A percentile compares a stretch with the other conserved stretches of the same genome.
Evolutionary conservation across 768 basidiomycete species (phyloP).

Genomic region (Suillus clintonianus): DNA sequence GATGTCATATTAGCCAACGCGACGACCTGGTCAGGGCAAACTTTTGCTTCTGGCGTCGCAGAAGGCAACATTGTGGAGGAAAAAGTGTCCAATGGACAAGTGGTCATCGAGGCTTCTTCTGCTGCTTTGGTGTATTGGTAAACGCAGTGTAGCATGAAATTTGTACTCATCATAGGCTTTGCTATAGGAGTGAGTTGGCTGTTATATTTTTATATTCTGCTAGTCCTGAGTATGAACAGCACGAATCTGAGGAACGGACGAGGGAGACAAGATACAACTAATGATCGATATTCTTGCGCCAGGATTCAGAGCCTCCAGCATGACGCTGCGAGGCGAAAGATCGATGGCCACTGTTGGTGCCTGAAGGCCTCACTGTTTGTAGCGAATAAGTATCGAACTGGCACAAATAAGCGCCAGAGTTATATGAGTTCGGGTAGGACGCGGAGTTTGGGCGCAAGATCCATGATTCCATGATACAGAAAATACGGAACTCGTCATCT

Average conservation of each 20-base stretch:
- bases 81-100: conserved; percentile 31
- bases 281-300: neutral
- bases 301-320: neutral
- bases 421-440: neutral
- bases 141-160: neutral
- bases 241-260: neutral
- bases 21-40: conserved; percentile 55
- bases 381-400: neutral
- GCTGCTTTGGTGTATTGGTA: conserved; percentile 38
- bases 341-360: neutral
- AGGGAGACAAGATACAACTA: neutral
- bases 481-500: neutral
- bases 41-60: conserved; percentile 40
- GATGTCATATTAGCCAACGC: conserved; percentile 45
- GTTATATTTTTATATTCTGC: neutral
- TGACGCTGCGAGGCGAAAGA: neutral
- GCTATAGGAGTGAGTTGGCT: neutral
- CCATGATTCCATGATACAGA: neutral
- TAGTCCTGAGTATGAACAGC: neutral
- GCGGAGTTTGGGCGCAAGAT: neutral
- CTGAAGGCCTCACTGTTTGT: neutral
- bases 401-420: neutral
- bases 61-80: conserved; percentile 43
- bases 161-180: neutral
- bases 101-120: conserved; percentile 39